These are phyloP conservation scores for Linderina pennispora DNA, from an alignment of 192 early-diverging fungal genomes.

Conservation along the genomic window DNA sequence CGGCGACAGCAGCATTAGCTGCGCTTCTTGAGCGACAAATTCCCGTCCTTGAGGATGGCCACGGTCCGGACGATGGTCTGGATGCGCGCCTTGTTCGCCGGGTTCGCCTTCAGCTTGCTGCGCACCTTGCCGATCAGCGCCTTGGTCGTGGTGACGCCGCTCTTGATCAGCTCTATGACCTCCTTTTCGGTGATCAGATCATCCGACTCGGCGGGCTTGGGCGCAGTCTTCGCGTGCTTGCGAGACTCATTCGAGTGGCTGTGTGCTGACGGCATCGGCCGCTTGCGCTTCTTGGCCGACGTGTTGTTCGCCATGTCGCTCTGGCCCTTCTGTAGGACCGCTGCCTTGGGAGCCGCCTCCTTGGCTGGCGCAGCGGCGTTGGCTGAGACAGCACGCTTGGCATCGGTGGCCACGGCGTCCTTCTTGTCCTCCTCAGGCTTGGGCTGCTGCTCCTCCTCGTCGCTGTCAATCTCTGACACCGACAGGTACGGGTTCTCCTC, in stretches of 20 bases:
- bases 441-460: slow-evolving; percentile 4
- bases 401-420: slow-evolving; percentile 10
- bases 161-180: slow-evolving; percentile 55
- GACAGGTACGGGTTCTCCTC: slow-evolving; percentile 42
- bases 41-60: slow-evolving; percentile 27
- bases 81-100: slow-evolving; percentile 32
- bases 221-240: slow-evolving; percentile 15
- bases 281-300: slow-evolving; percentile 45
- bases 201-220: slow-evolving; percentile 8
- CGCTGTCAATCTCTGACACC: slow-evolving; percentile 34
- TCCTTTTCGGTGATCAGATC: slow-evolving; percentile 62
- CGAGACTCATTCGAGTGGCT: slow-evolving; percentile 1
- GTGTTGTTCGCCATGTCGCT: neutral
- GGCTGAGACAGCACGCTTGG: slow-evolving; percentile 2
- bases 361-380: slow-evolving; percentile 3
- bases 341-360: neutral
- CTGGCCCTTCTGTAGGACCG: neutral
- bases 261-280: slow-evolving; percentile 10
- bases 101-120: slow-evolving; percentile 55
- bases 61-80: slow-evolving; percentile 41
- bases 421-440: slow-evolving; percentile 8
- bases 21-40: slow-evolving; percentile 26
- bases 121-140: slow-evolving; percentile 58
- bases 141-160: slow-evolving; percentile 54
- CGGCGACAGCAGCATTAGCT: neutral